A percentile compares a stretch with the other conserved stretches of the same genome.
phyloP scores from a whole-genome alignment of 768 basidiomycete species.

The Hemileccinum rubropunctum region DNA sequence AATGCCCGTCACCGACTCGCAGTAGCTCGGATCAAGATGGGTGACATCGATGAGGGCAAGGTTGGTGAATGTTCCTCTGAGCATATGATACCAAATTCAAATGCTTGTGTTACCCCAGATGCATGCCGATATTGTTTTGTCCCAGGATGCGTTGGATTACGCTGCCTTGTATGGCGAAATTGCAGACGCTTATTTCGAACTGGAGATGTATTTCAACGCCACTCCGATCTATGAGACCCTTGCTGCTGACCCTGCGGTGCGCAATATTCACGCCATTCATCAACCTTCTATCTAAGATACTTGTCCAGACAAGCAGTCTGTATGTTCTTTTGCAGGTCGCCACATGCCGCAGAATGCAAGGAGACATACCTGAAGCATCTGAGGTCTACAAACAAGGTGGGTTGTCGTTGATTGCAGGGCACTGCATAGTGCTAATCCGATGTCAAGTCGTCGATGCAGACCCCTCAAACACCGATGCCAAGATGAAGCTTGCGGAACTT shows the following conservation, averaged over 20 bases:
- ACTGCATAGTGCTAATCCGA: not conserved
- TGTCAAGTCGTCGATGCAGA: slow-evolving; percentile 67
- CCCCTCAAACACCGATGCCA: slow-evolving; percentile 74
- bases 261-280: slow-evolving; percentile 20
- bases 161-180: slow-evolving; percentile 77
- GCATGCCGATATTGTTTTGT: slow-evolving; percentile 69
- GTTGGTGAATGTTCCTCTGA: slow-evolving; percentile 45
- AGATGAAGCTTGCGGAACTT: slow-evolving; percentile 89
- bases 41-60: slow-evolving; percentile 77
- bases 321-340: slow-evolving; percentile 76
- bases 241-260: slow-evolving; percentile 69
- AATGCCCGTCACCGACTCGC: slow-evolving; percentile 80
- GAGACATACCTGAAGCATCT: slow-evolving; percentile 71
- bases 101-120: slow-evolving; percentile 40
- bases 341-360: slow-evolving; percentile 74
- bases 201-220: slow-evolving; percentile 75
- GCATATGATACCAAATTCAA: not conserved
- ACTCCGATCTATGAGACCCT: slow-evolving; percentile 77
- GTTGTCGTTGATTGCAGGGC: slow-evolving; percentile 9
- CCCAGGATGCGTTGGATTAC: slow-evolving; percentile 72
- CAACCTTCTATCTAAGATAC: not conserved
- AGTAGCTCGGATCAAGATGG: slow-evolving; percentile 75
- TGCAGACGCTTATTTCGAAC: slow-evolving; percentile 73
- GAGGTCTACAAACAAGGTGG: slow-evolving; percentile 82
- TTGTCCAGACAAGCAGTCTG: slow-evolving; percentile 66